Evolutionary conservation across 129 eudicot species (phyloP), one percentile per base, ranked within the genome.

Genomic region (Ambrosia trifida): DNA sequence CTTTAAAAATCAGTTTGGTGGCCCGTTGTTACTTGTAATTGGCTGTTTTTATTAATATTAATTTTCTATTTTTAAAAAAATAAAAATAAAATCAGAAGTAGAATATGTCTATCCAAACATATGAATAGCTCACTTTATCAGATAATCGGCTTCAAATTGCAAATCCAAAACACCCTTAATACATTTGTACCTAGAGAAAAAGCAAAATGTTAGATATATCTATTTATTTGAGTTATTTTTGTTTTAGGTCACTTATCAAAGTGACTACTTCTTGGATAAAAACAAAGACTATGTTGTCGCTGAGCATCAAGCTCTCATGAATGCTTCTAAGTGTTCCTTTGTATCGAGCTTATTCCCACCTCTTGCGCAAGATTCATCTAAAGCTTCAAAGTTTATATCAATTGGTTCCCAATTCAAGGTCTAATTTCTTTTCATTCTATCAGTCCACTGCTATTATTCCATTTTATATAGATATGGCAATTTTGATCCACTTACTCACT

Each of bases 321-420:
- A 73, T 74, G 89, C 95, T 81, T 92, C 98, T 20, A 85, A 31
- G 68, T 86, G 96, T 76, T 44, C 81, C 72, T 92, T 89, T 81
- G 91, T 92, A 47, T 72, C 98, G 4, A 82, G 96, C 80, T 85
- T 92, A 52, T 92, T 92, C 75, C 98, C 95, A 57, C 95, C 85
- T 67, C 83, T 65, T 72, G 81, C 86, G 24, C 89, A 88, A 72
- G 95, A 89, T 66, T 82, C 91, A 66, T 76, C 95, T 36, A 86
- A 89, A 78, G 75, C 85, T 71, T 89, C 98, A 40, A 92, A 92
- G 72, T 92, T 92, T 79, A 88, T 91, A 57, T 92, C 98, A 7
- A 92, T 92, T 18, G 98, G 96, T 70, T 57, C 91, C 72, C 83
- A 75, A 52, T 92, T 92, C 75, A 92, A 92, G 96, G 97, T 91